Evolutionary conservation across 345 rosid genomes (phyloP).

Genomic region (Punica granatum): DNA sequence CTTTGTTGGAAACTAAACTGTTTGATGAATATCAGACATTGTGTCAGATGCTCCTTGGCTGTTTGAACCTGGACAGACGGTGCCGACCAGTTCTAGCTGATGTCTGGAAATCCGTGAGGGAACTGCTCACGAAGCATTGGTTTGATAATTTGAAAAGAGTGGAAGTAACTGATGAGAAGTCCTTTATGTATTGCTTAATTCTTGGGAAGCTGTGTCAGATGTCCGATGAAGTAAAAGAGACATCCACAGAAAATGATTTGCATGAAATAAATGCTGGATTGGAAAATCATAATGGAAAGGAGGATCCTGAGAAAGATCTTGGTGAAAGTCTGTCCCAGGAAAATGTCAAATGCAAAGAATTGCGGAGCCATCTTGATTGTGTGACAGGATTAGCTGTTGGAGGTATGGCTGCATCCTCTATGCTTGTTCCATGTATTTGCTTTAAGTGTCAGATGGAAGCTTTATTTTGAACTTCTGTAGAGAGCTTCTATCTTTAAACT

Average conservation of each 20-base stretch:
- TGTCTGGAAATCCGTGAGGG: constrained; percentile 61
- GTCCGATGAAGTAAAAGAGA: constrained; percentile 17
- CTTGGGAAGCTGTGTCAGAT: constrained; percentile 44
- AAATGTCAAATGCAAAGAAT: constrained; percentile 42
- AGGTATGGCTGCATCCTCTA: constrained; percentile 34
- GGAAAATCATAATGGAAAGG: constrained; percentile 21
- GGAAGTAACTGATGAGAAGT: constrained; percentile 18
- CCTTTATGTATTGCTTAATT: constrained; percentile 33
- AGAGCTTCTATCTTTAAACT: background rate
- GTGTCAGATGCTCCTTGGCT: constrained; percentile 35
- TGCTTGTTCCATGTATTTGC: background rate
- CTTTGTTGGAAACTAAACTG: constrained; percentile 26
- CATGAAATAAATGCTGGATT: constrained; percentile 16
- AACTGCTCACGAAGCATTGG: constrained; percentile 34
- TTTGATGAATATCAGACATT: constrained; percentile 27
- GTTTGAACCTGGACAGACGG: constrained; percentile 52
- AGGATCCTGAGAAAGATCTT: constrained; percentile 29
- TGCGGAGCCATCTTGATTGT: constrained; percentile 69
- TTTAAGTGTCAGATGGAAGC: background rate
- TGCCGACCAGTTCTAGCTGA: constrained; percentile 47
- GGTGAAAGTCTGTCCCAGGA: constrained; percentile 37
- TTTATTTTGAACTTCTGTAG: background rate
- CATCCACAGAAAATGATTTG: constrained; percentile 16
- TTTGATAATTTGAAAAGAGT: constrained; percentile 23
- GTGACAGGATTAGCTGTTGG: constrained; percentile 74